These are phyloP conservation scores for Tephrocybe sp. DNA, from an alignment of 768 basidiomycete species.

Conservation along the genomic window DNA sequence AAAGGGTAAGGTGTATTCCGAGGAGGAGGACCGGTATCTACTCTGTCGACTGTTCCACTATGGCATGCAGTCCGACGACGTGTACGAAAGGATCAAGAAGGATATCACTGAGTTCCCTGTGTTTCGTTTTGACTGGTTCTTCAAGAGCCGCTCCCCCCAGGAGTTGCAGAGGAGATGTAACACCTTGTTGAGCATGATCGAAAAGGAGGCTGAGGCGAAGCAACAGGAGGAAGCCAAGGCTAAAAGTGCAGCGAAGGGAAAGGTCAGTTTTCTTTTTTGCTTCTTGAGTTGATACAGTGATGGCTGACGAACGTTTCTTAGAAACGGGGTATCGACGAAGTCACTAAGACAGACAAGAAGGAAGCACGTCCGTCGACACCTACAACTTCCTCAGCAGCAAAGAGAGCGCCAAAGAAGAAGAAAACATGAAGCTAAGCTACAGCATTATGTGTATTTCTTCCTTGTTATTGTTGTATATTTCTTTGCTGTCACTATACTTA, in stretches of 20 bases:
- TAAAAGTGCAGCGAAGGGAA: conserved; percentile 56
- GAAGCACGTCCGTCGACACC: too few relatives aligned
- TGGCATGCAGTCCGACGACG: conserved; percentile 84
- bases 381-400: too few relatives aligned
- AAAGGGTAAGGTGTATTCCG: conserved; percentile 94
- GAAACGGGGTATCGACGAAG: too few relatives aligned
- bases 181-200: conserved; percentile 85
- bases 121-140: conserved; percentile 98
- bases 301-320: neutral
- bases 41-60: conserved; percentile 88
- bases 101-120: conserved; percentile 97
- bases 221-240: conserved; percentile 66
- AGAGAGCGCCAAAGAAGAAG: too few relatives aligned
- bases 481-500: too few relatives aligned
- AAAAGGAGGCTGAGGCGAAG: conserved; percentile 81
- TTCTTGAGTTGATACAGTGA: neutral
- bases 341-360: too few relatives aligned
- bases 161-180: conserved; percentile 87
- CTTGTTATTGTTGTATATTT: too few relatives aligned
- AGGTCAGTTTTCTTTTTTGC: conserved; percentile 40
- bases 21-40: conserved; percentile 96
- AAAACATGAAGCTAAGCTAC: too few relatives aligned
- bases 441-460: too few relatives aligned
- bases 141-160: conserved; percentile 88
- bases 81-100: conserved; percentile 93